These are phyloP conservation scores for Teratosphaeria gauchensis DNA, from an alignment of 2,329 filamentous ascomycete genomes.

Conservation along the genomic window DNA sequence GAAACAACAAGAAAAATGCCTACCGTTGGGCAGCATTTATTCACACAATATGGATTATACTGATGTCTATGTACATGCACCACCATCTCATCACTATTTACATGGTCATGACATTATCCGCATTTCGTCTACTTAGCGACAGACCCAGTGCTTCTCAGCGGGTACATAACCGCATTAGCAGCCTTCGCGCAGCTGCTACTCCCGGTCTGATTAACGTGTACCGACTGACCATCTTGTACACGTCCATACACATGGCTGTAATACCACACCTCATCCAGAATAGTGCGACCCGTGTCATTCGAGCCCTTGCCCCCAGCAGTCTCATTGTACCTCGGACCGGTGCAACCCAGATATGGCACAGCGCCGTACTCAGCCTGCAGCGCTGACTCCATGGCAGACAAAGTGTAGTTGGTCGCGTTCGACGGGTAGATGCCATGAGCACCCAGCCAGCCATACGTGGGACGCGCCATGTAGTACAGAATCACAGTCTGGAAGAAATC, in stretches of 20 bases:
- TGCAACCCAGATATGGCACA: slow-evolving; percentile 52
- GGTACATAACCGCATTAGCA: slow-evolving; percentile 46
- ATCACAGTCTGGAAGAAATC: slow-evolving; percentile 55
- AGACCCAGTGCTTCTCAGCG: slow-evolving; percentile 33
- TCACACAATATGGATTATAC: neutral
- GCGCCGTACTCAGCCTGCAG: slow-evolving; percentile 44
- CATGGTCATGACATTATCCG: neutral
- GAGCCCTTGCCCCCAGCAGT: slow-evolving; percentile 46
- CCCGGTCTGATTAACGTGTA: slow-evolving; percentile 41
- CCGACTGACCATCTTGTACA: slow-evolving; percentile 43
- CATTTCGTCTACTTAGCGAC: neutral
- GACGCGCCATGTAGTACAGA: slow-evolving; percentile 47
- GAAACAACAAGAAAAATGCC: too few relatives aligned
- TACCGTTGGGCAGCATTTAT: neutral
- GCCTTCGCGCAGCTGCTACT: slow-evolving; percentile 48
- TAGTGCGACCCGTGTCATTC: slow-evolving; percentile 47
- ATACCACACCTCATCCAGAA: slow-evolving; percentile 56
- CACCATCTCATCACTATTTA: neutral
- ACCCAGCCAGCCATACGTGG: slow-evolving; percentile 53
- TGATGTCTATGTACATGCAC: neutral
- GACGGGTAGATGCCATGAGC: slow-evolving; percentile 46
- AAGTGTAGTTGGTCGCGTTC: slow-evolving; percentile 49
- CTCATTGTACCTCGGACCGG: slow-evolving; percentile 50
- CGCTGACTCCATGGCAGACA: slow-evolving; percentile 43
- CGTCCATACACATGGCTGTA: slow-evolving; percentile 52